phyloP scores from a whole-genome alignment of 2,329 filamentous ascomycete species.

The Colletotrichum kahawae region DNA sequence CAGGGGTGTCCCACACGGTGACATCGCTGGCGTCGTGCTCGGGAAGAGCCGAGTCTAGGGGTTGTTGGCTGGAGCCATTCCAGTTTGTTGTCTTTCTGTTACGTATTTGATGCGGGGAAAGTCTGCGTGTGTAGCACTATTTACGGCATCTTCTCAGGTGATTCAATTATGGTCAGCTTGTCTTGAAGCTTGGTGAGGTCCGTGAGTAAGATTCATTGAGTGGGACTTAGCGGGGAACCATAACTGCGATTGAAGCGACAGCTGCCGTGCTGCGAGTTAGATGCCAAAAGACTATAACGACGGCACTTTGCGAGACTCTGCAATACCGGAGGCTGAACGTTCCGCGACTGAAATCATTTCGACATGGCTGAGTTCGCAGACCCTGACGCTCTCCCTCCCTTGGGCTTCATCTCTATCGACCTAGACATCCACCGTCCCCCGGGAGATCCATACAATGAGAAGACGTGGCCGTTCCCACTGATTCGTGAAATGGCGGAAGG shows the following conservation, averaged over 20 bases:
- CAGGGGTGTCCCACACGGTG: not conserved
- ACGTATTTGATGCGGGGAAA: not conserved
- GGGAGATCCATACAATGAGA: slow-evolving; percentile 38
- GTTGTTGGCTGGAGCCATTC: not conserved
- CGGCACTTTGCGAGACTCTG: not conserved
- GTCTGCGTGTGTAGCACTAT: not conserved
- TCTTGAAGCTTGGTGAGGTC: not conserved
- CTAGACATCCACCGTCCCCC: slow-evolving; percentile 36
- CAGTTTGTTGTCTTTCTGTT: not conserved
- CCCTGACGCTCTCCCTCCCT: slow-evolving; percentile 23
- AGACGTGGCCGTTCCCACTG: slow-evolving; percentile 41
- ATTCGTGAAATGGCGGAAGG: slow-evolving; percentile 36
- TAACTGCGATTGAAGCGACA: not conserved
- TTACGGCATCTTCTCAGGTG: not conserved
- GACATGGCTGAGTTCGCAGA: not conserved
- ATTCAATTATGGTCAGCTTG: not conserved
- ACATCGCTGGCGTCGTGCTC: not conserved
- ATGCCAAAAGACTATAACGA: not conserved
- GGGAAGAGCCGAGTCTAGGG: not conserved
- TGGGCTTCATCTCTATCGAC: slow-evolving; percentile 41
- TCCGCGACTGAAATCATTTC: not conserved
- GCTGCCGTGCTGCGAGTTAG: not conserved
- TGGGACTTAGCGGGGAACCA: not conserved
- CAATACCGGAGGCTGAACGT: not conserved
- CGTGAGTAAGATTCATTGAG: not conserved